phyloP scores from a whole-genome alignment of 768 basidiomycete genomes.

The Suillus americanus region DNA sequence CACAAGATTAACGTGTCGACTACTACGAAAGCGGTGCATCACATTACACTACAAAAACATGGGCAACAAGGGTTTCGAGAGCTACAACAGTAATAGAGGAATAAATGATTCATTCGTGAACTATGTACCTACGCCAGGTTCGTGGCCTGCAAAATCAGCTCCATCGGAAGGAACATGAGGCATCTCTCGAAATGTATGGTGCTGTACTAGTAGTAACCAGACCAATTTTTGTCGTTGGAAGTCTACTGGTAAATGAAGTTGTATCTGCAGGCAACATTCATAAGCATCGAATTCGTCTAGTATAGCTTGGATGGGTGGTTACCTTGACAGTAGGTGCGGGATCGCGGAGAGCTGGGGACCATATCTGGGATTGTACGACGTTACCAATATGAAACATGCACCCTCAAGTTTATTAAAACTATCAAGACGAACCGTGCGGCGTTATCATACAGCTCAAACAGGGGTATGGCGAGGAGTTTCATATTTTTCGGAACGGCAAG shows the following conservation, averaged over 20 bases:
- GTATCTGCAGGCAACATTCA: conserved; percentile 40
- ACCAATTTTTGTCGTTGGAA: not conserved
- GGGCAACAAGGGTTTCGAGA: conserved; percentile 1
- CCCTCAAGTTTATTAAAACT: not conserved
- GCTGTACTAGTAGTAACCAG: not conserved
- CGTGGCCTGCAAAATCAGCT: not conserved
- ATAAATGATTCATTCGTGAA: conserved; percentile 2
- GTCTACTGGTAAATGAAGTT: conserved; percentile 76
- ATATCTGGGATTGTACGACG: conserved; percentile 46
- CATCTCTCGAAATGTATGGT: not conserved
- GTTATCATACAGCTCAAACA: conserved; percentile 98
- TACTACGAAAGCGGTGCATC: not conserved
- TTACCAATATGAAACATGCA: conserved; percentile 8
- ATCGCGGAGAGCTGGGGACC: conserved; percentile 94
- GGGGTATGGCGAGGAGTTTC: conserved; percentile 95
- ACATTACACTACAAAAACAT: conserved; percentile 3
- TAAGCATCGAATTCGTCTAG: not conserved
- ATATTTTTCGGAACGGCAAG: conserved; percentile 98
- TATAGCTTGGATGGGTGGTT: conserved; percentile 16
- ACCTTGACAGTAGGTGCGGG: conserved; percentile 88
- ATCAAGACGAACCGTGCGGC: conserved; percentile 65
- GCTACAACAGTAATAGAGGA: conserved; percentile 6
- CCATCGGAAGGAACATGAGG: conserved; percentile 11
- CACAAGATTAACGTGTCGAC: too few species aligned
- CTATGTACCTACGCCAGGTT: not conserved